Percentiles rank a stretch among this genome's conserved stretches.
These are phyloP conservation scores for Amanita phalloides DNA, from an alignment of 768 basidiomycete species.

Conservation along the genomic window DNA sequence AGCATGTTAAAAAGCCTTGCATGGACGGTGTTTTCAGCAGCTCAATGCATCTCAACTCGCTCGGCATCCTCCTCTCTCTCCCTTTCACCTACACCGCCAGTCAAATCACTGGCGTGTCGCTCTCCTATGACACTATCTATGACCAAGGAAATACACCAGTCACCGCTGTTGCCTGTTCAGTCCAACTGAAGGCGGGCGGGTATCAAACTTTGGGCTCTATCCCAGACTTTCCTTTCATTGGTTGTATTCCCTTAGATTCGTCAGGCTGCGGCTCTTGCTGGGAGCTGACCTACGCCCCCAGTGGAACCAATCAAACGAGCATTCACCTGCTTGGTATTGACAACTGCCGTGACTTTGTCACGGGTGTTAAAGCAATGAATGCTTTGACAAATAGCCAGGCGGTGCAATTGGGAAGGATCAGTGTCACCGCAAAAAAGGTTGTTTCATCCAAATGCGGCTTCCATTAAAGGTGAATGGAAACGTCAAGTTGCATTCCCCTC, in stretches of 20 bases:
- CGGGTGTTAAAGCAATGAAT: conserved; percentile 22
- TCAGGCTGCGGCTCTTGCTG: conserved; percentile 44
- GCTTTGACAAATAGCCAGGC: conserved; percentile 21
- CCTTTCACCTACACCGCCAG: background rate
- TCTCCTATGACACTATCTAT: conserved; percentile 30
- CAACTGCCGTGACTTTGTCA: conserved; percentile 12
- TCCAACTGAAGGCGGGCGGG: conserved; percentile 19
- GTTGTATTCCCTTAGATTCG: conserved; percentile 37
- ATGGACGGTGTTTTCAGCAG: background rate
- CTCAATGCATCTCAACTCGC: background rate
- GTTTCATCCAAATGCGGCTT: conserved; percentile 16
- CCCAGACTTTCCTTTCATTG: conserved; percentile 44
- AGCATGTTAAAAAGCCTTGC: background rate
- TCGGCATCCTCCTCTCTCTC: conserved; percentile 2
- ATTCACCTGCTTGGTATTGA: conserved; percentile 40
- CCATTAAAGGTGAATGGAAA: background rate
- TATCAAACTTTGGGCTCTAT: conserved; percentile 34
- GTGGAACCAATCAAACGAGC: conserved; percentile 13
- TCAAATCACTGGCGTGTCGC: conserved; percentile 10
- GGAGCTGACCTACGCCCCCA: conserved; percentile 31
- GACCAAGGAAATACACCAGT: conserved; percentile 25
- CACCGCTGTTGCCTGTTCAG: conserved; percentile 13
- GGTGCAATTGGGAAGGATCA: conserved; percentile 14
- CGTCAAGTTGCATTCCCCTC: background rate
- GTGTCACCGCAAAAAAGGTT: conserved; percentile 13